Evolutionary conservation across 2,329 filamentous ascomycete genomes (phyloP).

Genomic region (Atkinsonella hypoxylon): DNA sequence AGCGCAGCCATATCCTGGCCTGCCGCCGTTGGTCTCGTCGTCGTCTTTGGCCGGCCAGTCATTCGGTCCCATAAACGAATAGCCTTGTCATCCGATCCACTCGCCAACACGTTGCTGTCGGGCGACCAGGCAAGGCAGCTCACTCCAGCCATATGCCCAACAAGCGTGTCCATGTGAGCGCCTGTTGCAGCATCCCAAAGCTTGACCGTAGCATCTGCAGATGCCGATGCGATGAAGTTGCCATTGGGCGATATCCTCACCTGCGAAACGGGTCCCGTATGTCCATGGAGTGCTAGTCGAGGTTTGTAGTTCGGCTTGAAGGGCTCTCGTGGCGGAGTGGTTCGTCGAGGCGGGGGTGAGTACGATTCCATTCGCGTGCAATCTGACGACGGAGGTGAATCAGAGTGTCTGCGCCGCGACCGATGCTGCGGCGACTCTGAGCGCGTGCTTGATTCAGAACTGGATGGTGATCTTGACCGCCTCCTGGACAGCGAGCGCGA

Average conservation of each 20-base stretch:
- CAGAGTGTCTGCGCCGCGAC: constrained; percentile 17
- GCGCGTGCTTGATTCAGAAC: constrained; percentile 24
- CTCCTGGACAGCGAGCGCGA: constrained; percentile 17
- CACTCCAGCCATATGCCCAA: constrained; percentile 86
- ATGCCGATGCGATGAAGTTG: constrained; percentile 77
- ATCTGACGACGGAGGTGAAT: constrained; percentile 18
- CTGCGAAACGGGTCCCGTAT: constrained; percentile 67
- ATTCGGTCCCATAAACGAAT: constrained; percentile 83
- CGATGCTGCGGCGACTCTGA: constrained; percentile 24
- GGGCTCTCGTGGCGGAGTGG: constrained; percentile 34
- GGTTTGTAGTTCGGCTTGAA: constrained; percentile 54
- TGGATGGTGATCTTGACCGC: constrained; percentile 21
- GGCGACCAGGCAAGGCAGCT: constrained; percentile 92
- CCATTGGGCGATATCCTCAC: constrained; percentile 89
- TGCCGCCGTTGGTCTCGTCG: constrained; percentile 24
- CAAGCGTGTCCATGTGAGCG: constrained; percentile 71
- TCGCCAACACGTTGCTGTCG: constrained; percentile 76
- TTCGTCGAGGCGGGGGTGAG: constrained; percentile 11
- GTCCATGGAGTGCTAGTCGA: constrained; percentile 62
- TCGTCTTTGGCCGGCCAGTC: constrained; percentile 42
- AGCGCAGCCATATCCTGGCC: constrained; percentile 43
- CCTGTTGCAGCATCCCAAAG: constrained; percentile 79
- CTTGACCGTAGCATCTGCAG: constrained; percentile 81
- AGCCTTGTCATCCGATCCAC: constrained; percentile 89
- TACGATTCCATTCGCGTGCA: constrained; percentile 14